Base-by-base conservation (phyloP, 1,139 yeast species). In the Geotrichum siamense region DNA sequence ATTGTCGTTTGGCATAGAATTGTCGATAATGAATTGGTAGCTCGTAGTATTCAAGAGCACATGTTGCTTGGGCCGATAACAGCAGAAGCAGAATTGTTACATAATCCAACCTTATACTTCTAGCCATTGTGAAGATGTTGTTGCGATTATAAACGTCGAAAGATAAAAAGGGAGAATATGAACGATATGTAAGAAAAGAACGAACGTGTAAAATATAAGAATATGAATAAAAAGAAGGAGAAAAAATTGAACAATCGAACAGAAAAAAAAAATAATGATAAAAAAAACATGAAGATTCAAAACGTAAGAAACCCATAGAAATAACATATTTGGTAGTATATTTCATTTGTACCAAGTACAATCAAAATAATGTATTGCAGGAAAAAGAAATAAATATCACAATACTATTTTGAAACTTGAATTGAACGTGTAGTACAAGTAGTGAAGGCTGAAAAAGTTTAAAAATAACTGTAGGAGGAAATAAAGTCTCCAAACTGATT, bases 1-100 rank as follows among this genome's bases (percentile, higher is more conserved):
- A 12, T 27, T 40, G 48, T 8, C 48, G 45, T 17, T 41, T 41
- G 9, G 15, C 28, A 15, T 28, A 27, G 19, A 6, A 28, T 13
- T 20, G 33, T 21, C 33, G 40, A 13, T 33, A 28, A 17, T 27
- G 40, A 10, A 12, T 29, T 8, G 28, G 35, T 27, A 15, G 28
- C 13, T 16, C 42, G 20, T 21, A 17, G 6, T 21, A 33, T 16
- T 26, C 36, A 8, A 17, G 27, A 20, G 23, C 41, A 37, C 13
- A 16, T 29, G 35, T 38, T 38, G 26, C 28, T 6, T 29, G 41
- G 8, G 45, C 27, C 5, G 30, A 37, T 9, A 37, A 21, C 30
- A 38, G 34, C 8, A 33, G 20, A 21, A 38, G 38, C 15, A 38
- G n/a, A 8, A 43, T 38, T 32, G 38, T 21, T 15, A 28, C 35